A percentile compares a stretch with the other conserved stretches of the same genome.
Conservation (phyloP, 208 protist species). For the Leishmania aethiopica region DNA sequence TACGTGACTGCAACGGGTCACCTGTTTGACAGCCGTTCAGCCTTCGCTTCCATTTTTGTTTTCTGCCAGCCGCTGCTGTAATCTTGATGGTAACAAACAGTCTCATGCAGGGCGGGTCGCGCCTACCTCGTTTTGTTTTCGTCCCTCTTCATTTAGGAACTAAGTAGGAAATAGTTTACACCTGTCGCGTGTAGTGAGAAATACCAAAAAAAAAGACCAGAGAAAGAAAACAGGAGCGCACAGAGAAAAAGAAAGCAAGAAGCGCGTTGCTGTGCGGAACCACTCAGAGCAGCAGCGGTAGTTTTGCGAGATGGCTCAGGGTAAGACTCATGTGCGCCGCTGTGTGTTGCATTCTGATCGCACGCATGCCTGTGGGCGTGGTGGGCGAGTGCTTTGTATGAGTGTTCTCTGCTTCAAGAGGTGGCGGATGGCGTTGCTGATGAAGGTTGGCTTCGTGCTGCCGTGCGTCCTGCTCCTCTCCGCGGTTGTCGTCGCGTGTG, state of each 20-base stretch:
- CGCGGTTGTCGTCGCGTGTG: not conserved
- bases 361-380: not conserved
- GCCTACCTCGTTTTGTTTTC: not conserved
- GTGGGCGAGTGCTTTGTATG: not conserved
- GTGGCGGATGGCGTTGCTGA: not conserved
- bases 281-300: not conserved
- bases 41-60: not conserved
- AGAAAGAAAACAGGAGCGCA: not conserved
- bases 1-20: not conserved
- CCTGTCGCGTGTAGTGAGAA: not conserved
- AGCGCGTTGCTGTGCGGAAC: too few relatives aligned
- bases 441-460: not conserved
- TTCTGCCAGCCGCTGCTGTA: slow-evolving; percentile 5
- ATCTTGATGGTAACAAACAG: slow-evolving; percentile 8
- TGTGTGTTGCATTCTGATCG: not conserved
- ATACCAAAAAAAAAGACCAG: not conserved
- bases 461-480: not conserved
- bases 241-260: not conserved
- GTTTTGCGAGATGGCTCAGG: not conserved
- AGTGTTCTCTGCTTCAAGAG: not conserved
- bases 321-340: not conserved
- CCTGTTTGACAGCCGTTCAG: not conserved
- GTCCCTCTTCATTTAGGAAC: slow-evolving; percentile 14
- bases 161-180: not conserved
- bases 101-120: not conserved